phyloP scores from a whole-genome alignment of 2,329 filamentous ascomycete genomes.

The Aureobasidium pullulans region DNA sequence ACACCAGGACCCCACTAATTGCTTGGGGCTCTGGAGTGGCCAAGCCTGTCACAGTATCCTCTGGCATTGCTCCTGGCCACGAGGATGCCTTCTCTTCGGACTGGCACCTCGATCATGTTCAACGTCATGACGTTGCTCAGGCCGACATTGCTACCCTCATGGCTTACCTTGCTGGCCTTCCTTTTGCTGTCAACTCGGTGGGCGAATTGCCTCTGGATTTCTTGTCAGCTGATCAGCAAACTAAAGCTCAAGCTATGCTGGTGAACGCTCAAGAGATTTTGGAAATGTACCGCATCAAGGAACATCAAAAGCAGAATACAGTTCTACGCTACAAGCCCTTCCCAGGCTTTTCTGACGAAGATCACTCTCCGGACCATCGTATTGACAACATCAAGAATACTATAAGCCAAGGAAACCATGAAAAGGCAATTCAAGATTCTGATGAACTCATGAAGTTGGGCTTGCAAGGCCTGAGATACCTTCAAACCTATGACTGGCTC shows the following conservation, averaged over 20 bases:
- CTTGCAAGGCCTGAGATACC: conserved; percentile 78
- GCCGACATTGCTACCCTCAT: conserved; percentile 93
- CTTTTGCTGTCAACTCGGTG: conserved; percentile 94
- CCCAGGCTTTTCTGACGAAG: conserved; percentile 56
- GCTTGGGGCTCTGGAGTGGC: conserved; percentile 90
- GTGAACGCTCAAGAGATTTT: conserved; percentile 81
- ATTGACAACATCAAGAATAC: conserved; percentile 59
- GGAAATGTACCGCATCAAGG: conserved; percentile 95
- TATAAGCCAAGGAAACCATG: conserved; percentile 59
- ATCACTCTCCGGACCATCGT: conserved; percentile 58
- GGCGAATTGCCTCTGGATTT: conserved; percentile 84
- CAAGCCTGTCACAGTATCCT: conserved; percentile 53
- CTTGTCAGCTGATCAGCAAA: conserved; percentile 60
- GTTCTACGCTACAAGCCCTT: conserved; percentile 75
- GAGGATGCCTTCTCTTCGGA: conserved; percentile 81
- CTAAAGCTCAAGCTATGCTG: conserved; percentile 77
- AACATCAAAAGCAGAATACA: conserved; percentile 68
- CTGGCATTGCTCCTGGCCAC: conserved; percentile 65
- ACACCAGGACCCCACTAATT: conserved; percentile 88
- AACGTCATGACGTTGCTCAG: conserved; percentile 84
- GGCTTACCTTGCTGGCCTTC: conserved; percentile 80
- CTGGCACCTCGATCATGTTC: conserved; percentile 74
- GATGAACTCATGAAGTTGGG: conserved; percentile 68
- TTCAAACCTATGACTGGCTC: conserved; percentile 98
- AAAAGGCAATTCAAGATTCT: conserved; percentile 73